phyloP scores from a whole-genome alignment of 176 grass and related monocot genomes.

The Rhynchospora pubera region DNA sequence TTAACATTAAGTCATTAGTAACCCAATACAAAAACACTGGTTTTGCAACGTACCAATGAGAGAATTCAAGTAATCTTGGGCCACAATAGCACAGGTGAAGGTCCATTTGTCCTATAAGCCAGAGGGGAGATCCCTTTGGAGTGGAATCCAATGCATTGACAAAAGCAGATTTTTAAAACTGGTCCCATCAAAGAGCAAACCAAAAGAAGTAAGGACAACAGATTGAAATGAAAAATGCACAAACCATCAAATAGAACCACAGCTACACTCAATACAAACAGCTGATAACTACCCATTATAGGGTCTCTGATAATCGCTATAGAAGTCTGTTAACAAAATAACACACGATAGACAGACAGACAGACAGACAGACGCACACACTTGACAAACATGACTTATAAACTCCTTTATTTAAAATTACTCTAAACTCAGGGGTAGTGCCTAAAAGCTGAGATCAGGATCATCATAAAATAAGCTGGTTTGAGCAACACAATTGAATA shows the following conservation, averaged over 20 bases:
- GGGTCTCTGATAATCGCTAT: not conserved
- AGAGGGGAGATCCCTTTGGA: not conserved
- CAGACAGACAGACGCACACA: not conserved
- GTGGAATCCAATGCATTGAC: not conserved
- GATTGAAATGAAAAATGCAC: not conserved
- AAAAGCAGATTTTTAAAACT: not conserved
- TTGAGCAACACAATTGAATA: not conserved
- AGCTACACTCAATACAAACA: slow-evolving; percentile 3
- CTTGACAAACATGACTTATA: not conserved
- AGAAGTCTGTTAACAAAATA: not conserved
- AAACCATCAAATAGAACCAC: not conserved
- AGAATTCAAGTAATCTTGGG: not conserved
- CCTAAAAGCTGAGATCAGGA: not conserved
- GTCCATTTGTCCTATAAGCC: not conserved
- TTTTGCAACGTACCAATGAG: not conserved
- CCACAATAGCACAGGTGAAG: not conserved
- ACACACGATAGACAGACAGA: not conserved
- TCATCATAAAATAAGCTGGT: not conserved
- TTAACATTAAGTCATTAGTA: not conserved
- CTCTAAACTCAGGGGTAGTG: slow-evolving; percentile 11
- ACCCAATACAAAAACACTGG: not conserved
- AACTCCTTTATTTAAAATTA: not conserved
- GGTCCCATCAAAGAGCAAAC: not conserved
- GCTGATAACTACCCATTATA: slow-evolving; percentile 5
- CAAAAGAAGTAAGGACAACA: not conserved